Base-by-base conservation (phyloP, 2,329 filamentous ascomycete species). In the Lojkania enalia region DNA sequence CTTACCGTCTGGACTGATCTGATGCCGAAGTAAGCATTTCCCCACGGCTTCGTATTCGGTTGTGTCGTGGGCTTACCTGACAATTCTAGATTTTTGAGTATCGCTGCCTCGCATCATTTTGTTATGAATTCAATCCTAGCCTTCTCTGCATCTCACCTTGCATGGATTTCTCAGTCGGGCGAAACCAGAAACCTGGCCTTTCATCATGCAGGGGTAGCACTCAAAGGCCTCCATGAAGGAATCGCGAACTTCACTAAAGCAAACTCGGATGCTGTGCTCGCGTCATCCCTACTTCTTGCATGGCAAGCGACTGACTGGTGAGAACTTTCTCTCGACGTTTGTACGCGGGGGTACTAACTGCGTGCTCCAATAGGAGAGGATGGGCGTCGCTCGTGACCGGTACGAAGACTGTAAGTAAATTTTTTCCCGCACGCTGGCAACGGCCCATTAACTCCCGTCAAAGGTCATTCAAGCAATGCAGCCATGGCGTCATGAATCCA, bases 271-370 rank as follows among this genome's bases (percentile, higher is more conserved):
- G 90, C 91, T 32, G 86, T 96, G 51, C 80, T 99, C 42, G 92
- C 91, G 19, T 89, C 91, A 21, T 96, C 92, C 19, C 83, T 96
- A 33, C 81, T 97, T 36, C 80, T 99, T 38, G 95, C 91, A 27
- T 97, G 94, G 91, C 92, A 97, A 74, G 88, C 90, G 44, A 94
- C 86, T 48, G 92, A 97, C 75, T 97, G 91, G 92, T 95, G 80
- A 77, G 85, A 75, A 21, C n/a, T 19, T 11, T 4, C 12, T 15
- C 14, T 9, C 13, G 7, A 18, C 9, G n/a, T 27, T 30, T 12
- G 32, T 25, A 15, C 39, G 51, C 61, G 30, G 60, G 52, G 16
- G 13, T 21, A 19, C 15, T 29, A 21, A 7, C n/a, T 7, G n/a
- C 25, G 25, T 9, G 25, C 7, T 27, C n/a, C 25, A 42, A 25